Evolutionary conservation across 768 basidiomycete species (phyloP), one percentile per base, ranked within the genome.

Genomic region (Lactarius vividus): DNA sequence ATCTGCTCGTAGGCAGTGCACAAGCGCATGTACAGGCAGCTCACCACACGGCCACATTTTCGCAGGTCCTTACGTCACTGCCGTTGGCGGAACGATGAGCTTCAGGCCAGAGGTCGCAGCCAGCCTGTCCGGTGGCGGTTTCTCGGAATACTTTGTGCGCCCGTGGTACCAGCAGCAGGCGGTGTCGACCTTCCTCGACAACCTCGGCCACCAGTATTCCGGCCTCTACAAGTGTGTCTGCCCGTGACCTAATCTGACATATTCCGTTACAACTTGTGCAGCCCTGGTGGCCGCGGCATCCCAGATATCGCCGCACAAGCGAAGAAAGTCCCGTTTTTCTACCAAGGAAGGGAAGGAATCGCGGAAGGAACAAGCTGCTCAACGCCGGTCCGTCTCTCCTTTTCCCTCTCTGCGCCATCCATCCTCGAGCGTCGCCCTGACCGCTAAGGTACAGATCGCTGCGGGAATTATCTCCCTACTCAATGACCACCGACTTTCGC

Each of bases 241-340:
- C 11, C 4, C 23, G 44, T 46, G 20, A 46, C 10, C n/a, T n/a
- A 10, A 49, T 13, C n/a, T 16, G 35, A 35, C 35, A 4, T 23
- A 23, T 23, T 49, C 46, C 23, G 10, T 49, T 23, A 23, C 23
- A 23, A 23, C 8, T 10, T 3, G 20, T 23, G 44, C n/a, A 49
- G 46, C 10, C 11, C 11, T 23, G 1, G 0, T 3, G 46, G 23
- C 23, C 46, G 46, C 23, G 39, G 5, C n/a, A 49, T 49, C 10
- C 46, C 46, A 23, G 46, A 49, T n/a, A 49, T 49, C 4, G 0
- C 46, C n/a, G 46, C 46, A 11, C 46, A 49, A 23, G n/a, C 46
- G n/a, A 1, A 5, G 3, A 5, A 0, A 11, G 4, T 23, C 23
- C 2, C 7, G 3, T 3, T 13, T 10, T 10, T 23, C 4, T 4